Evolutionary conservation across 768 basidiomycete species (phyloP), one percentile per base, ranked within the genome.

Genomic region (Lactarius quietus): DNA sequence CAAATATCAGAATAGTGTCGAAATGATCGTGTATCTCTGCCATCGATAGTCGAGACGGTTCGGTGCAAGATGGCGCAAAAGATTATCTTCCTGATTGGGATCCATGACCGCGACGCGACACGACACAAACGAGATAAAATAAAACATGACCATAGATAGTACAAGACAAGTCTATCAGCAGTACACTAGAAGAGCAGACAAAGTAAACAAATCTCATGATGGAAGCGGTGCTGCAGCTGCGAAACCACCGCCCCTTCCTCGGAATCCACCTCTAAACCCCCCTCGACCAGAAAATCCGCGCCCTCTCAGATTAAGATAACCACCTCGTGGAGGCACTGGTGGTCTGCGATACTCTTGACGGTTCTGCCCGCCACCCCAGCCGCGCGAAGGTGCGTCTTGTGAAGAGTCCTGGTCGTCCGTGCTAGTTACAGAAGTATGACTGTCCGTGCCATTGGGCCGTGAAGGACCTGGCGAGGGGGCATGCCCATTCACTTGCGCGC

Each of bases 1-100:
- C 96, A 38, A 98, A 81, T 72, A 98, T 97, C 51, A 98, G 86
- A 69, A 98, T 87, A 28, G 95, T 95, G 73, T 98, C 95, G 74
- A 96, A 98, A 69, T 94, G 87, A 76, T 93, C 89, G 77, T 96
- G 93, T 71, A 97, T 97, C 75, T 93, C 92, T 15, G 88, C 81
- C 90, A 92, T 92, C 14, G 53, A n/a, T 12, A 15, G 39, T 28
- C 36, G 39, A 23, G 48, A 35, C n/a, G 26, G n/a, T n/a, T n/a
- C n/a, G n/a, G 23, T 8, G 35, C 31, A 45, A 43, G 53, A 59
- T 31, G 59, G 29, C 36, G 14, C 29, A 38, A 52, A 23, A 20
- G 9, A 18, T 20, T 14, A 43, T n/a, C 39, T 63, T 29, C 62
- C 62, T 43, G 36, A 55, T 63, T 56, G 31, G 62, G 51, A 57